These are phyloP conservation scores for Albatrellus ellisii DNA, from an alignment of 768 basidiomycete genomes.

Conservation along the genomic window DNA sequence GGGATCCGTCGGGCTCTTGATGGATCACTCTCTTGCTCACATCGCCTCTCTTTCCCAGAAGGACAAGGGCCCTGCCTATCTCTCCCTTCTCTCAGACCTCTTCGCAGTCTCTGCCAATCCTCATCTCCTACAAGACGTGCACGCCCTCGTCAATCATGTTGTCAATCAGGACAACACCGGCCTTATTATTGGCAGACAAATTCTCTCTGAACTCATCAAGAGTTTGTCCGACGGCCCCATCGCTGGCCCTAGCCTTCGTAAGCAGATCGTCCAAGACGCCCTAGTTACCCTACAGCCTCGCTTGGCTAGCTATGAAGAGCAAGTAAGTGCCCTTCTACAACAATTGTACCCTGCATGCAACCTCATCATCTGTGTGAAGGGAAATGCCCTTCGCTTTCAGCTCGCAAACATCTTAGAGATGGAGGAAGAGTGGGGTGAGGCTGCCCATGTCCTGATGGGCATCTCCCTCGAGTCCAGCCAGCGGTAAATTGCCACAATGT, in stretches of 20 bases:
- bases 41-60: slow-evolving; percentile 60
- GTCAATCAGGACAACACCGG: slow-evolving; percentile 66
- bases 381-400: slow-evolving; percentile 71
- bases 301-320: slow-evolving; percentile 89
- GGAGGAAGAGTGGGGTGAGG: slow-evolving; percentile 90
- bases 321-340: slow-evolving; percentile 37
- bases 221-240: slow-evolving; percentile 43
- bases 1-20: too few species aligned
- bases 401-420: slow-evolving; percentile 82
- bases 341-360: background rate
- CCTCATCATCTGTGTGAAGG: slow-evolving; percentile 31
- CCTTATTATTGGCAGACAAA: slow-evolving; percentile 80
- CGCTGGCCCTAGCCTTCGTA: slow-evolving; percentile 42
- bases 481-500: slow-evolving; percentile 36
- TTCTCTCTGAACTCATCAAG: slow-evolving; percentile 75
- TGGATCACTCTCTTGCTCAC: slow-evolving; percentile 58
- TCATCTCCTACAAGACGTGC: slow-evolving; percentile 41
- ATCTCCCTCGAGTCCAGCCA: slow-evolving; percentile 76
- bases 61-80: slow-evolving; percentile 70
- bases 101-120: slow-evolving; percentile 37
- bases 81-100: slow-evolving; percentile 53
- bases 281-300: slow-evolving; percentile 60
- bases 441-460: slow-evolving; percentile 83
- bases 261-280: slow-evolving; percentile 65
- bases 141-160: slow-evolving; percentile 63